These are phyloP conservation scores for Rhizopus sp. DNA, from an alignment of 371 early-diverging fungal genomes.

Conservation along the genomic window DNA sequence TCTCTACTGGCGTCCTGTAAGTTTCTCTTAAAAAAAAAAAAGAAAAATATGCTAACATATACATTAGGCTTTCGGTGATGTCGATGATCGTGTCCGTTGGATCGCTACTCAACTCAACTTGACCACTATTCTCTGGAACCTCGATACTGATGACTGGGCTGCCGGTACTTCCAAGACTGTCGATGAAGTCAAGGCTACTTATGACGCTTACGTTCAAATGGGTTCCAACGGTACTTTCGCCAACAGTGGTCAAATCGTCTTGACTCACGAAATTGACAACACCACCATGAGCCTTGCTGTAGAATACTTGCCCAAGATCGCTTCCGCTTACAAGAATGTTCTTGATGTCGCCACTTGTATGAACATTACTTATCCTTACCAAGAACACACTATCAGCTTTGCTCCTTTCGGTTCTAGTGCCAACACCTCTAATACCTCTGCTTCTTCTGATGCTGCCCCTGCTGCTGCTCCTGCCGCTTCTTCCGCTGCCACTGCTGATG, in stretches of 20 bases:
- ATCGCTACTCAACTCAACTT: constrained; percentile 57
- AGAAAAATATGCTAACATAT: constrained; percentile 1
- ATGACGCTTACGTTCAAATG: constrained; percentile 45
- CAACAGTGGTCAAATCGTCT: constrained; percentile 45
- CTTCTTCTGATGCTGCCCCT: constrained; percentile 16
- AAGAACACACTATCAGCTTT: constrained; percentile 39
- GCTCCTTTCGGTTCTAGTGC: constrained; percentile 26
- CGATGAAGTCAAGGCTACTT: constrained; percentile 35
- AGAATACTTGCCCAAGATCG: constrained; percentile 49
- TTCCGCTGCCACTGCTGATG: constrained; percentile 11
- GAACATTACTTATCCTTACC: constrained; percentile 58
- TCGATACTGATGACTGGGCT: constrained; percentile 61
- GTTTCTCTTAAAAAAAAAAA: constrained; percentile 21
- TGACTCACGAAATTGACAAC: constrained; percentile 60
- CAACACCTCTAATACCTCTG: constrained; percentile 5
- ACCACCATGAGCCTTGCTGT: constrained; percentile 51
- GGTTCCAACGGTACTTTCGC: constrained; percentile 50
- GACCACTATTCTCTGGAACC: constrained; percentile 53
- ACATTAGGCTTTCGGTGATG: constrained; percentile 55
- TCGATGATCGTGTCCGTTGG: constrained; percentile 69
- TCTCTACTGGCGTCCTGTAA: constrained; percentile 51
- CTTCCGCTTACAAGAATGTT: constrained; percentile 47
- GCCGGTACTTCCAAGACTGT: constrained; percentile 47
- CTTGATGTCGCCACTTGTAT: constrained; percentile 54
- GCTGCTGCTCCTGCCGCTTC: constrained; percentile 17